Conservation (phyloP, 306 rosid genomes). For the Morella rubra region DNA sequence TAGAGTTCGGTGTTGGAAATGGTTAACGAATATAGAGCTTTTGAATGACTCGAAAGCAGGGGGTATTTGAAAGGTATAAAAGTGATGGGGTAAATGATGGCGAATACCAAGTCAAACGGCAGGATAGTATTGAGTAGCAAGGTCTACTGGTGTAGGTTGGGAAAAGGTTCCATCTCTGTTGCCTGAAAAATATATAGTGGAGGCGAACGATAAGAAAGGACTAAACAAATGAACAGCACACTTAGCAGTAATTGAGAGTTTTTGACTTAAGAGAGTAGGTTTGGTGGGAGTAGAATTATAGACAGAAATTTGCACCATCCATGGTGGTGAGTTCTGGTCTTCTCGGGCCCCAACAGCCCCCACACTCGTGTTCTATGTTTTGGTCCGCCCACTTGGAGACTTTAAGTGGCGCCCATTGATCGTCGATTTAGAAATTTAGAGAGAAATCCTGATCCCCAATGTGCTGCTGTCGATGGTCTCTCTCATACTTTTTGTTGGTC, state of each 20-base stretch:
- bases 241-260: neutral
- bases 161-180: neutral
- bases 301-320: slow-evolving; percentile 28
- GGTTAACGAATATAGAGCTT: neutral
- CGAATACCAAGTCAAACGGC: slow-evolving; percentile 37
- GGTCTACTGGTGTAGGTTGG: neutral
- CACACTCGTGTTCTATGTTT: slow-evolving; percentile 16
- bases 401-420: slow-evolving; percentile 28
- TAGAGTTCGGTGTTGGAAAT: neutral
- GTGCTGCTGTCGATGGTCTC: neutral
- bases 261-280: neutral
- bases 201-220: neutral
- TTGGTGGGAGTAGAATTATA: slow-evolving; percentile 30
- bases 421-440: slow-evolving; percentile 11
- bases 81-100: slow-evolving; percentile 34
- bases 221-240: neutral
- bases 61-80: slow-evolving; percentile 25
- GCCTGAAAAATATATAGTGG: too few species aligned
- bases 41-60: neutral
- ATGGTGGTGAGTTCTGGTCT: slow-evolving; percentile 35
- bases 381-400: slow-evolving; percentile 45
- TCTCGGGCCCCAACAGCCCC: slow-evolving; percentile 21
- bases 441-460: neutral
- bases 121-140: neutral
- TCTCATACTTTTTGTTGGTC: slow-evolving; percentile 15